Base-by-base conservation (phyloP, 2,329 filamentous ascomycete species). In the Cercospora sojina region DNA sequence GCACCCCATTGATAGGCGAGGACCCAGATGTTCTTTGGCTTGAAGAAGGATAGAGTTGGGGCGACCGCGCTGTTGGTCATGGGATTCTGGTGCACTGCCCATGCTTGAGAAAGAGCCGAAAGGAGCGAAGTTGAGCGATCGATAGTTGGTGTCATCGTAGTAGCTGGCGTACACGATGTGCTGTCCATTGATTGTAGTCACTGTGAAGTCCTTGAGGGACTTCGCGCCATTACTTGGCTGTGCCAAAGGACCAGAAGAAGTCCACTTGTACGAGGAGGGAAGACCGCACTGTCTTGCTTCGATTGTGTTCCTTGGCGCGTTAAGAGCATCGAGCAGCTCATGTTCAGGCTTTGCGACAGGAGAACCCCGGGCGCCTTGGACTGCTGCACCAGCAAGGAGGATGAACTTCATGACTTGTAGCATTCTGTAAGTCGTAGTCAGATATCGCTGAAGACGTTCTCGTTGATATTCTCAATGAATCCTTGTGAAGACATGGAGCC, bases 1-100 rank as follows among this genome's bases (percentile, higher is more conserved):
- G 84, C 73, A 1, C 87, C 87, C 86, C 87, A 89, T 75, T 90
- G 87, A 73, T 88, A 85, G n/a, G 86, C 85, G 0, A 90, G 81
- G n/a, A 89, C 78, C 88, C 88, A 90, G 69, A 85, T 76, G 69
- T 78, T 81, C 78, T 88, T 89, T 0, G 87, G 88, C 5, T 74
- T 71, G 71, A 89, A 90, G 80, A 83, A 86, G 79, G 90, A 88
- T 57, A 90, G 77, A 0, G 86, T 87, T 0, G 88, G 88, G 0
- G 87, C 87, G 23, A 88, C 86, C 9, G 85, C 76, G 5, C 67
- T 71, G 3, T 65, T 55, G 53, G 35, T 79, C 83, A 86, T 87
- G 1, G 65, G 68, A 68, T 79, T 89, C 77, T 90, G 87, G 67
- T 0, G 82, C 85, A 0, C 81, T 77, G 20, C 74, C 77, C 81